Base-by-base conservation (phyloP, 73 alveolate species). In the Paramecium sonneborni region DNA sequence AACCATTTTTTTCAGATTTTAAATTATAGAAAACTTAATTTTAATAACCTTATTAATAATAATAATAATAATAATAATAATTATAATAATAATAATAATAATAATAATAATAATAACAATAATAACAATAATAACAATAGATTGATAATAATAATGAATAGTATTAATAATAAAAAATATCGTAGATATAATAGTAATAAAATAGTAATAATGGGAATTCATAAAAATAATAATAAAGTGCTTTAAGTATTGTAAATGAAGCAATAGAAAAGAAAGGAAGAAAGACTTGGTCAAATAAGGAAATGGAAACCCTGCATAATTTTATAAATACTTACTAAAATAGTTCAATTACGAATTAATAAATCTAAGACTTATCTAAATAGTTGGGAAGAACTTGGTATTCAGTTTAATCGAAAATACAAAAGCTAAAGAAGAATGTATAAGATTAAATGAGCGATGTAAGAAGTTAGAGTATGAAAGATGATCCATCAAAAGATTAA, bases 311-410 rank as follows among this genome's bases (percentile, higher is more conserved):
- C 15, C 21, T 79, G 20, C 14, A 79, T 3, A 44, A 79, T 23
- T 32, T 41, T 12, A 79, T 79, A 8, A 79, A 79, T 79, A 43
- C 44, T 26, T 41, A 38, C 32, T 79, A 79, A 46, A 79, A 79
- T 79, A 24, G 52, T 43, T 43, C 44, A 8, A 44, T 79, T 8
- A 39, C 76, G 20, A 79, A 79, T 41, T 44, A 39, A 39, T 41
- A 30, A 23, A 79, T 79, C 0, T 43, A 39, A 24, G 69, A 43
- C 1, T 23, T 79, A 24, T 38, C 90, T 10, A 79, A 79, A 23
- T 41, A 79, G 10, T 43, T 79, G 10, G 90, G 90, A 7, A 39
- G 90, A 43, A 39, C 90, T 8, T 79, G 90, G 90, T 79, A 46
- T 79, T 79, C 90, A 2, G 90, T 79, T 6, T 44, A 79, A 46